These are phyloP conservation scores for Ophiorrhiza pumila DNA, from an alignment of 257 asterid species.

Conservation along the genomic window DNA sequence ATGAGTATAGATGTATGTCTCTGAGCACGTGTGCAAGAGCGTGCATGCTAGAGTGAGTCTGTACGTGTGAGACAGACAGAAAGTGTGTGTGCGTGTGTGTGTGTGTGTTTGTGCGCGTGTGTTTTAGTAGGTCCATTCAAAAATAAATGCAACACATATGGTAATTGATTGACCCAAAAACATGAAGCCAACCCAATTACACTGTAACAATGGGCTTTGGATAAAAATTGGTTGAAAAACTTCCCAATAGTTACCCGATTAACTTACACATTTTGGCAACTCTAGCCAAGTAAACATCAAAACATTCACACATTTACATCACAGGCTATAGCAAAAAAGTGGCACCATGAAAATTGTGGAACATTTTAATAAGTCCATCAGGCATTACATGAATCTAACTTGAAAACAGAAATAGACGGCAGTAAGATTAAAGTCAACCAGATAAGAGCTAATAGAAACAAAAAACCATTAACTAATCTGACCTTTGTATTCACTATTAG, in stretches of 20 bases:
- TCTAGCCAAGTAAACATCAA: not conserved
- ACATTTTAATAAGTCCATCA: not conserved
- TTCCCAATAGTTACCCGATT: not conserved
- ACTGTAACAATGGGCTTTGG: not conserved
- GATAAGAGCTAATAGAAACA: not conserved
- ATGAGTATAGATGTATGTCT: not conserved
- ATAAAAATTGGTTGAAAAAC: not conserved
- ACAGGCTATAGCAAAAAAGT: not conserved
- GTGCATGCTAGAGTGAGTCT: not conserved
- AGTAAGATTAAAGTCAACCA: not conserved
- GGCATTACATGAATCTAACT: not conserved
- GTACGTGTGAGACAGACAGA: not conserved
- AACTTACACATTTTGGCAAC: not conserved
- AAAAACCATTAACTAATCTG: not conserved
- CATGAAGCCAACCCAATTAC: not conserved
- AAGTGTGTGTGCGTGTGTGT: not conserved
- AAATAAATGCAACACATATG: not conserved
- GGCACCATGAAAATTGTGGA: not conserved
- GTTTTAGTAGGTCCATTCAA: not conserved
- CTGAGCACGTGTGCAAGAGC: not conserved
- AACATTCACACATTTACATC: not conserved
- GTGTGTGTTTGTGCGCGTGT: not conserved
- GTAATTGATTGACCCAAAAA: not conserved
- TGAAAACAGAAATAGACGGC: not conserved
- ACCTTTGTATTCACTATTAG: slow-evolving; percentile 51